Evolutionary conservation across 208 protist genomes (phyloP), one percentile per base, ranked within the genome.

Genomic region (Naegleria lovaniensis): DNA sequence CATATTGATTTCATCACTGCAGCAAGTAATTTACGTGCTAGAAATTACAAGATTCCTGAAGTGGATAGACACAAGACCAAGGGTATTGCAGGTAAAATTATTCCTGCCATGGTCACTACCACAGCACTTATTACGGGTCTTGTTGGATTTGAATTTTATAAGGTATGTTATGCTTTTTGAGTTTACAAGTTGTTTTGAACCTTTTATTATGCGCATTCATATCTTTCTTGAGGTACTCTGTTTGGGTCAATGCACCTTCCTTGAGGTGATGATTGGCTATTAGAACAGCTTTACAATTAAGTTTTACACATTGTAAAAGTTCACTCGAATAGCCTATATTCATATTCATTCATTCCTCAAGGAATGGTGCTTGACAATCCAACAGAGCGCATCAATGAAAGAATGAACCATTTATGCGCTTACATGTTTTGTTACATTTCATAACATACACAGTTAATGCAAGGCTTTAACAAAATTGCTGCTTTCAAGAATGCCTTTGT

Each of bases 81-180:
- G 91, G 94, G 93, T 39, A 97, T 99, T 91, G 97, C 98, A 7
- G 98, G 98, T 40, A 99, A 98, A 85, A 97, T 97, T 89, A 99
- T 99, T 91, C 99, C 99, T 36, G 99, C 99, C 15, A 99, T 99
- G 95, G 98, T 99, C 83, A 99, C 99, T 29, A 99, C 99, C 22
- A 99, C 99, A 13, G 97, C 99, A 13, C 90, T 99, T 29, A 98
- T 99, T 22, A 97, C 97, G 55, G 99, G 99, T 9, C 95, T 99
- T 5, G 97, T 99, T 2, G 95, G 94, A 90, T 92, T 99, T 22
- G 99, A 99, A 93, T 90, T 99, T 41, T 97, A 98, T 92, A 99
- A 99, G 95, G 94, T 99, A 55, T 85, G 58, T 83, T 29, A 13
- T 36, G 7, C 33, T 76, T 67, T 67, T 2, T 29, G 1, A 67